Evolutionary conservation across 2,329 filamentous ascomycete genomes (phyloP).

Genomic region (Fusarium sp.): DNA sequence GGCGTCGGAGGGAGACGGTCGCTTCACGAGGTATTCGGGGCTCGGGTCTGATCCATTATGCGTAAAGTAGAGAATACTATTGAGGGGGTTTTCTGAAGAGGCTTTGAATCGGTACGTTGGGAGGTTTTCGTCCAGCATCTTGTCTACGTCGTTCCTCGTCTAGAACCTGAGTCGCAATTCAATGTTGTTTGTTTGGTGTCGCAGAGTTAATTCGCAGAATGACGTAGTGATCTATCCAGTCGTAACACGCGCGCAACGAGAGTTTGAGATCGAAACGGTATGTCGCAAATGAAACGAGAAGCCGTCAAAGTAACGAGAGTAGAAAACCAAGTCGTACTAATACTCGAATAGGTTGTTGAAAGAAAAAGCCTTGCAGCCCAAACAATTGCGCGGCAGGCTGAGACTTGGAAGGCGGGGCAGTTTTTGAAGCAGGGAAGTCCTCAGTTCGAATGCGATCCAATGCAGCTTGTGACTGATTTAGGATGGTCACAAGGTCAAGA

Average conservation of each 20-base stretch:
- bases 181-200: conserved; percentile 9
- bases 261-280: neutral
- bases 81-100: conserved; percentile 63
- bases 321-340: conserved; percentile 3
- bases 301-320: neutral
- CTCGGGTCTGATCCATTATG: conserved; percentile 84
- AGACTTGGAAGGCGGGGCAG: conserved; percentile 25
- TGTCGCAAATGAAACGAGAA: neutral
- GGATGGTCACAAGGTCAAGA: conserved; percentile 14
- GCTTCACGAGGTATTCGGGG: conserved; percentile 83
- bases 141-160: conserved; percentile 10
- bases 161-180: conserved; percentile 5
- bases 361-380: conserved; percentile 11
- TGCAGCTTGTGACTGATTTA: conserved; percentile 22
- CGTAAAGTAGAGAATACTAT: conserved; percentile 69
- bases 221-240: conserved; percentile 18
- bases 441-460: neutral
- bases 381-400: conserved; percentile 36
- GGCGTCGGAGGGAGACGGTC: conserved; percentile 74
- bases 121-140: conserved; percentile 94
- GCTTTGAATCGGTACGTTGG: conserved; percentile 73
- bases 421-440: conserved; percentile 20
- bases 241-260: conserved; percentile 4
- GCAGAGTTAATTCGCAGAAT: conserved; percentile 15
- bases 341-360: conserved; percentile 9